phyloP scores from a whole-genome alignment of 805 yeast species.

The Ascoidea rubescens region DNA sequence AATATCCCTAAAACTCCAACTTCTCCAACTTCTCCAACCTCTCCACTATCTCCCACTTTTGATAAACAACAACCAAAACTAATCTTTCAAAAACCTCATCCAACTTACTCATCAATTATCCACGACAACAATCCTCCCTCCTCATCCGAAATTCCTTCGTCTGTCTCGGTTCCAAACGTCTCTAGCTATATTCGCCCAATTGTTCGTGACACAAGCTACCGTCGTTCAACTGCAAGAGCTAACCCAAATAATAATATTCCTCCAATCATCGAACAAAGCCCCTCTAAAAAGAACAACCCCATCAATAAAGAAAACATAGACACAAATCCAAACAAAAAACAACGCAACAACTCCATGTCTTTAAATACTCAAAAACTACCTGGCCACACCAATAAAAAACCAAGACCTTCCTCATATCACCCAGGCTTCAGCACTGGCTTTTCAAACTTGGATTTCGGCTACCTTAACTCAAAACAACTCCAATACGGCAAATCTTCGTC shows the following conservation, averaged over 20 bases:
- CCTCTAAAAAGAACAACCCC: constrained; percentile 9
- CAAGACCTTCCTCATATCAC: constrained; percentile 77
- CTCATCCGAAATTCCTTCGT: background rate
- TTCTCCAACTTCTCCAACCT: background rate
- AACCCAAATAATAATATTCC: background rate
- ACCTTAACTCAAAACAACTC: constrained; percentile 13
- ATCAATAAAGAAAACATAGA: background rate
- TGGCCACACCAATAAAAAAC: constrained; percentile 40
- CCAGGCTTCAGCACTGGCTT: constrained; percentile 34
- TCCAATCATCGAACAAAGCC: background rate
- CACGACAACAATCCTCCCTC: background rate
- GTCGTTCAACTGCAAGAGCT: background rate
- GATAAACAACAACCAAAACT: background rate
- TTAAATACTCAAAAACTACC: constrained; percentile 14
- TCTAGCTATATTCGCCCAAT: background rate
- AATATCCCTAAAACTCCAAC: no score
- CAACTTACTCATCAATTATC: background rate
- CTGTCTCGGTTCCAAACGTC: background rate
- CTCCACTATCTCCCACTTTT: background rate
- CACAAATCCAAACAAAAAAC: background rate
- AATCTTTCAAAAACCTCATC: background rate
- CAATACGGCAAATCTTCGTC: background rate
- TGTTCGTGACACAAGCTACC: background rate
- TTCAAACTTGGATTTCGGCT: constrained; percentile 12
- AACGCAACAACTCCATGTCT: background rate